Conservation (phyloP, 208 protist genomes). For the Trypanosoma scelopori region DNA sequence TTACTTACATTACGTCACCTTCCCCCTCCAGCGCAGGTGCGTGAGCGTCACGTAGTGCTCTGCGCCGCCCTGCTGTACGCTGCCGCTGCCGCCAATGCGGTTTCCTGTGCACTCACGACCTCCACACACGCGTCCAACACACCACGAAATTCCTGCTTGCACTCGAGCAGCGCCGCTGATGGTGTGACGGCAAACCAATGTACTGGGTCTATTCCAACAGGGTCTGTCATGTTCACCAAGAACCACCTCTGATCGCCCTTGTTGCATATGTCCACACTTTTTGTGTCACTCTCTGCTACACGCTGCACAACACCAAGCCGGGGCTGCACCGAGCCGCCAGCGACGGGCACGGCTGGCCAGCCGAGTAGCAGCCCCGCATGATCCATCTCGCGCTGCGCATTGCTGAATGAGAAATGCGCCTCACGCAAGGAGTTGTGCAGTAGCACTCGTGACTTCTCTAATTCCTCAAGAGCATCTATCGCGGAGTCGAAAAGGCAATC, state of each 20-base stretch:
- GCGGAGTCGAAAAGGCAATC: slow-evolving; percentile 22
- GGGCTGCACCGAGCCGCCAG: slow-evolving; percentile 26
- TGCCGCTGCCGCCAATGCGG: slow-evolving; percentile 26
- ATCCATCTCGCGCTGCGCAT: slow-evolving; percentile 52
- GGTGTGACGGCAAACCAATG: slow-evolving; percentile 25
- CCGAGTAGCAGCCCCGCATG: slow-evolving; percentile 45
- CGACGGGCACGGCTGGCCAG: slow-evolving; percentile 48
- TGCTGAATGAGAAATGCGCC: slow-evolving; percentile 50
- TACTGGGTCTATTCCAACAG: slow-evolving; percentile 12
- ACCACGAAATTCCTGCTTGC: slow-evolving; percentile 39
- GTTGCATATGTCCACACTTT: background rate
- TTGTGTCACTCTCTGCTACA: slow-evolving; percentile 1
- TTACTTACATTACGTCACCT: too few species aligned
- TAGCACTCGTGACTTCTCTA: slow-evolving; percentile 36
- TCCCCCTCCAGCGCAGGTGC: too few species aligned
- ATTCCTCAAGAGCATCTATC: slow-evolving; percentile 30
- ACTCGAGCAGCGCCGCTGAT: slow-evolving; percentile 37
- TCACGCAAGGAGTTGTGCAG: slow-evolving; percentile 56
- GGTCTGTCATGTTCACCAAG: background rate
- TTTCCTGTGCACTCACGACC: slow-evolving; percentile 48
- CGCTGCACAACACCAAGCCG: slow-evolving; percentile 18
- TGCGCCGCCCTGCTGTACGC: background rate
- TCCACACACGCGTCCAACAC: slow-evolving; percentile 41
- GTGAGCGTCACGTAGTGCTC: background rate
- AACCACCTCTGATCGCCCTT: slow-evolving; percentile 5